Evolutionary conservation across 129 eudicot species (phyloP).

Genomic region (Artemisia annua): DNA sequence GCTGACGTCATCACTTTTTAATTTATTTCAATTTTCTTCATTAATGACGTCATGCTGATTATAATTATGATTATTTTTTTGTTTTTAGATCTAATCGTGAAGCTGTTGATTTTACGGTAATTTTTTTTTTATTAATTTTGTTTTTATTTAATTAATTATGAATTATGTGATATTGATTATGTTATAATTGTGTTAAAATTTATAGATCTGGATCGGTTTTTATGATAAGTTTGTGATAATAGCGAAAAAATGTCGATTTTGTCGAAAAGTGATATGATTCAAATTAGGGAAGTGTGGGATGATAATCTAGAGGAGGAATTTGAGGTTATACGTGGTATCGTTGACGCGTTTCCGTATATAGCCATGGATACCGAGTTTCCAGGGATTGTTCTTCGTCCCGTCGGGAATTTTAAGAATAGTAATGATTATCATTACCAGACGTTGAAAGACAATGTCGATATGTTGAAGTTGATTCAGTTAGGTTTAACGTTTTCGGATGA

Average conservation of each 20-base stretch:
- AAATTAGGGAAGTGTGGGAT: slow-evolving; percentile 81
- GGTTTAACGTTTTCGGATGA: slow-evolving; percentile 82
- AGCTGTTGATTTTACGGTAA: too few relatives aligned
- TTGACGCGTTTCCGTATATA: slow-evolving; percentile 66
- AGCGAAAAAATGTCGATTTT: slow-evolving; percentile 42
- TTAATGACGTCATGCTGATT: too few relatives aligned
- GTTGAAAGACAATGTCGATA: slow-evolving; percentile 72
- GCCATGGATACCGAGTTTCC: slow-evolving; percentile 97
- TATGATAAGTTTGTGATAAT: background rate
- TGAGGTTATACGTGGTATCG: slow-evolving; percentile 58
- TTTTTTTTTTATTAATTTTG: too few relatives aligned
- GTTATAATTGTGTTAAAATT: too few relatives aligned
- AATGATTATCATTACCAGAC: slow-evolving; percentile 79
- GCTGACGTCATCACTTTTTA: too few relatives aligned
- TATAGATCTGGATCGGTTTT: background rate
- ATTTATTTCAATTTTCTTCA: too few relatives aligned
- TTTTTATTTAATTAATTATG: too few relatives aligned
- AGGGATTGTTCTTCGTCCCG: slow-evolving; percentile 74
- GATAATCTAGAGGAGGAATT: slow-evolving; percentile 86
- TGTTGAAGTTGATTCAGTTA: slow-evolving; percentile 82
- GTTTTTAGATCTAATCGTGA: too few relatives aligned
- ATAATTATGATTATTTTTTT: too few relatives aligned
- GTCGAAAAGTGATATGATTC: slow-evolving; percentile 68
- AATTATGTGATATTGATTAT: too few relatives aligned
- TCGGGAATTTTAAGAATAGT: slow-evolving; percentile 69